Base-by-base conservation (phyloP, 2,329 filamentous ascomycete species). In the Podosphaera leucotricha region DNA sequence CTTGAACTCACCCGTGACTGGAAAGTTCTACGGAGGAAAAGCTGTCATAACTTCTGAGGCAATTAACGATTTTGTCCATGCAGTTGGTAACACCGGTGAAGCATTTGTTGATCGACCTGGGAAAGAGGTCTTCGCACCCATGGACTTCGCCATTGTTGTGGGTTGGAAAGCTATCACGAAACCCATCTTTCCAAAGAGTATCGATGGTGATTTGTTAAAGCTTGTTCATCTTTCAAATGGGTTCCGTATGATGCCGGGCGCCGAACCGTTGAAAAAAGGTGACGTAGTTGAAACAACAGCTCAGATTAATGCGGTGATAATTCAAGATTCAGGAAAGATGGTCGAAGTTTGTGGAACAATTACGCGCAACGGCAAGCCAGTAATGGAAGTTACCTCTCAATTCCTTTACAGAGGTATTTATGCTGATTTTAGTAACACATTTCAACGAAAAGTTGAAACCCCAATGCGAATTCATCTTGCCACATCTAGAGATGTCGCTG, bases 81-180 rank as follows among this genome's bases (percentile, higher is more conserved):
- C 90, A 39, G 90, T 98, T 52, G 90, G 92, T 51, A 98, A 98
- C 64, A 93, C 82, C 13, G 87, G 87, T 33, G 90, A 98, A 61
- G 86, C 90, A 6, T 98, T 98, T 53, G 87, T 98, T 44, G 87
- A 95, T 56, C 75, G 87, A 41, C 87, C 86, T 38, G 87, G 85
- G 52, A 95, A 95, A 67, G 77, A 82, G 49, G 82, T 94, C 50
- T 87, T 80, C 54, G 90, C 90, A 6, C 90, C 92, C 26, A 98
- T 98, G 90, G 90, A 98, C 62, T 98, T 93, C 56, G 86, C 86
- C 52, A 93, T 94, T 52, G 86, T 94, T n/a, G 80, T 92, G 43
- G 86, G 86, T 49, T 94, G 86, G 86, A 95, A 98, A 66, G 90
- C 90, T 38, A 98, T 98, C 57, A 98, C 86, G 10, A 95, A 95